Evolutionary conservation across 495 filamentous ascomycete genomes (phyloP).

Genomic region (Choiromyces venosus): DNA sequence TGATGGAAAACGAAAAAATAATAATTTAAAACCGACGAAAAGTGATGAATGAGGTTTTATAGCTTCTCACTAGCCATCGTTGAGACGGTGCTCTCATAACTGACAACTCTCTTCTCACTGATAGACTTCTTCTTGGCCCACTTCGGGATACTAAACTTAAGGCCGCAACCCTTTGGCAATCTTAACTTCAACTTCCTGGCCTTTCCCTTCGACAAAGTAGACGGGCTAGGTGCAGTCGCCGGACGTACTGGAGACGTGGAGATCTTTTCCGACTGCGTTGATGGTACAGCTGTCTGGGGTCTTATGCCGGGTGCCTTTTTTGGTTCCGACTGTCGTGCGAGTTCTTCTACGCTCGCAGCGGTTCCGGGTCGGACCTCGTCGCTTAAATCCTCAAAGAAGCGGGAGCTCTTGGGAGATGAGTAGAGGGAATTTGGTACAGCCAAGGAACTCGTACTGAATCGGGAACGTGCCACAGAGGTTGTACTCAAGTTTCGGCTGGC

Average conservation of each 20-base stretch:
- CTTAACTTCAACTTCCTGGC: not conserved
- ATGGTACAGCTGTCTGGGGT: not conserved
- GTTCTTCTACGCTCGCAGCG: constrained; percentile 16
- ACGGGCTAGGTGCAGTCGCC: not conserved
- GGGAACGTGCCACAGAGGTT: not conserved
- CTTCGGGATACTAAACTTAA: not conserved
- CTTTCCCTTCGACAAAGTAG: not conserved
- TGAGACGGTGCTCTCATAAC: not conserved
- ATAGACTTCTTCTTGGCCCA: not conserved
- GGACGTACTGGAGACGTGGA: not conserved
- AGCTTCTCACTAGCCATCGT: not conserved
- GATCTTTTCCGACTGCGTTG: not conserved
- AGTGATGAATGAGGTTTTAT: too few relatives aligned
- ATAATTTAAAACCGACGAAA: too few relatives aligned
- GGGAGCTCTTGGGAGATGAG: constrained; percentile 26
- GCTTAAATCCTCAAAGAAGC: constrained; percentile 26
- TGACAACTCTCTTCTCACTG: not conserved
- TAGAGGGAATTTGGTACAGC: not conserved
- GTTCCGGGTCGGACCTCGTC: constrained; percentile 17
- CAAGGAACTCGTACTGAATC: not conserved
- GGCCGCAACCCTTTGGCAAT: not conserved
- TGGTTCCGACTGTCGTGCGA: not conserved
- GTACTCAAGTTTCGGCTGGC: not conserved
- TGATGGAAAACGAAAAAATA: too few relatives aligned
- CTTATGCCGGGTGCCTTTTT: not conserved